phyloP scores from a whole-genome alignment of 257 asterid genomes.

The Sherardia arvensis region DNA sequence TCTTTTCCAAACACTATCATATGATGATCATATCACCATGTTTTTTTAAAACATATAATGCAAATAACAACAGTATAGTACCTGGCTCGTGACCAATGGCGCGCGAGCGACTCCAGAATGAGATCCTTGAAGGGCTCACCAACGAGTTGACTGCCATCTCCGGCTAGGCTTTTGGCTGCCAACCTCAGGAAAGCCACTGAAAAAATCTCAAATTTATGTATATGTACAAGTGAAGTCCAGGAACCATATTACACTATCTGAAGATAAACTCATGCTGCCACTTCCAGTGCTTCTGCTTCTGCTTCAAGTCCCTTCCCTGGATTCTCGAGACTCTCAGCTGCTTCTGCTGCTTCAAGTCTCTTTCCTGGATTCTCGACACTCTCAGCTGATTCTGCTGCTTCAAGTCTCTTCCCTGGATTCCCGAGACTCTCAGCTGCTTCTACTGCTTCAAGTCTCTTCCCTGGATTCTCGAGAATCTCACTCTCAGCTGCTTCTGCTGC shows the following conservation, averaged over 20 bases:
- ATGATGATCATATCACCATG: not conserved
- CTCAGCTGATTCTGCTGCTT: too few species aligned
- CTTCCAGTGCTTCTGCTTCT: constrained; percentile 33
- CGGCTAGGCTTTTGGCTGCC: constrained; percentile 6
- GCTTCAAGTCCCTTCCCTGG: not conserved
- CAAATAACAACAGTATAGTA: not conserved
- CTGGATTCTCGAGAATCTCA: too few species aligned
- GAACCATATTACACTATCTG: constrained; percentile 13
- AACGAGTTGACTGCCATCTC: not conserved
- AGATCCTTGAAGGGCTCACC: constrained; percentile 1
- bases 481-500: too few species aligned
- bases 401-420: not conserved
- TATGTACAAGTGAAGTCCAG: constrained; percentile 37
- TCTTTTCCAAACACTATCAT: not conserved
- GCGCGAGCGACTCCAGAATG: not conserved
- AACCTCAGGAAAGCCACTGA: not conserved
- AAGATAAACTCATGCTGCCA: constrained; percentile 14
- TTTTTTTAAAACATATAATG: not conserved
- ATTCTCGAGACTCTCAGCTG: constrained; percentile 32
- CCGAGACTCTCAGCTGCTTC: not conserved
- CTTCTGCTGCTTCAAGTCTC: constrained; percentile 5
- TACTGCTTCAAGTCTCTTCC: not conserved
- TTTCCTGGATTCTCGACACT: too few species aligned
- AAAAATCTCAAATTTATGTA: constrained; percentile 11
- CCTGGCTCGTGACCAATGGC: not conserved